A percentile compares a stretch with the other conserved stretches of the same genome.
These are phyloP conservation scores for Macrophomina tecta DNA, from an alignment of 2,329 filamentous ascomycete genomes.

Conservation along the genomic window DNA sequence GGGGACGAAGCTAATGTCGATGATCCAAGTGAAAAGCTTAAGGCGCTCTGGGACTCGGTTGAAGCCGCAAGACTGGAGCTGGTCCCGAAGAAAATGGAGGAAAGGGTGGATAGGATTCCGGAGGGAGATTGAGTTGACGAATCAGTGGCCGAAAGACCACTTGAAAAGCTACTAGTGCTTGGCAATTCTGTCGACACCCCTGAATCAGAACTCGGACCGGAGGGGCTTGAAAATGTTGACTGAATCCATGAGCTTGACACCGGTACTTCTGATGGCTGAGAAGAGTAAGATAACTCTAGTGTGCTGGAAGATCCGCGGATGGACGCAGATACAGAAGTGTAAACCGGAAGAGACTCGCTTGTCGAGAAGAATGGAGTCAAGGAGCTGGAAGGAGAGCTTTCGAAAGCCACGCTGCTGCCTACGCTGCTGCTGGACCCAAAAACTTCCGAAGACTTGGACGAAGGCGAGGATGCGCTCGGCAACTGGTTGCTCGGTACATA, in stretches of 20 bases:
- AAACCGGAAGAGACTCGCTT: neutral
- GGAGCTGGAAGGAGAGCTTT: no score
- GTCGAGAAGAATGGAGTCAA: neutral
- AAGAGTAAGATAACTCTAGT: neutral
- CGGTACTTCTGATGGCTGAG: neutral
- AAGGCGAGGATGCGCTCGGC: no score
- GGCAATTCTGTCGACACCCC: neutral
- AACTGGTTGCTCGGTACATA: no score
- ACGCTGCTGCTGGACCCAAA: no score
- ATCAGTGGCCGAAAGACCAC: neutral
- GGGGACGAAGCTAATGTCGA: no score
- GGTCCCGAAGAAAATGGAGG: neutral
- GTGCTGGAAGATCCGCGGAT: neutral
- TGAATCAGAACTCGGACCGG: neutral
- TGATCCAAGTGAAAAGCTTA: no score
- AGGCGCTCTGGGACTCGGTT: no score
- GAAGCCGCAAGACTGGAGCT: no score
- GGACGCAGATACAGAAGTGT: neutral
- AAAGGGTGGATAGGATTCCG: neutral
- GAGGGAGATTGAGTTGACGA: neutral
- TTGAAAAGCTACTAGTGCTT: neutral
- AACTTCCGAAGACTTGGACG: no score
- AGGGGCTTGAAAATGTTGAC: neutral
- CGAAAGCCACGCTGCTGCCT: no score
- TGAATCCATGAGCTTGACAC: no score